Conservation (phyloP, 495 filamentous ascomycete species). For the Penicillium silybi region DNA sequence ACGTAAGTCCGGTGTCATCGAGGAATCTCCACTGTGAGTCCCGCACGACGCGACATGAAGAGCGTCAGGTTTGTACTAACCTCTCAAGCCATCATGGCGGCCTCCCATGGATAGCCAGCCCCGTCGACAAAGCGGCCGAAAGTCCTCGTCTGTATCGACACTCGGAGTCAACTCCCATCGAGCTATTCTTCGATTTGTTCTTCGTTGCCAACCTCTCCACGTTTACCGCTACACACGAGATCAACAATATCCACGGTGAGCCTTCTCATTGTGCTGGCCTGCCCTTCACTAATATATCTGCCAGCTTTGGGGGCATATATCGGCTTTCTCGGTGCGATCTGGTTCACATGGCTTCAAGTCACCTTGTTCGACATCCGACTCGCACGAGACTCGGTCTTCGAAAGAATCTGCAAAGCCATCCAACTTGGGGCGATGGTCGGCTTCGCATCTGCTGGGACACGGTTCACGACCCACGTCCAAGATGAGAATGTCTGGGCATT, state of each 20-base stretch:
- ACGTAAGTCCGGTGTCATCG: background rate
- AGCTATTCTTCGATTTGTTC: conserved; percentile 69
- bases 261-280: background rate
- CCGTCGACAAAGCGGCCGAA: conserved; percentile 24
- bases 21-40: conserved; percentile 15
- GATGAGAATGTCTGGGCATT: conserved; percentile 42
- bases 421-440: conserved; percentile 63
- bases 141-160: conserved; percentile 29
- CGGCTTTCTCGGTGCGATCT: conserved; percentile 63
- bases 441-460: conserved; percentile 58
- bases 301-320: conserved; percentile 48
- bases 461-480: conserved; percentile 47
- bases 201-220: conserved; percentile 66
- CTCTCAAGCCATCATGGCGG: background rate
- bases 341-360: conserved; percentile 70
- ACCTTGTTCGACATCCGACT: conserved; percentile 68
- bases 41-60: background rate
- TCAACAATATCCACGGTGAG: conserved; percentile 43
- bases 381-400: conserved; percentile 61
- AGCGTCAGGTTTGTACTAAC: background rate
- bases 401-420: conserved; percentile 57
- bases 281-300: background rate
- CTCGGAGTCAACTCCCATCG: conserved; percentile 49
- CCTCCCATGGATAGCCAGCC: conserved; percentile 34
- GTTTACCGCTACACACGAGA: conserved; percentile 54